These are phyloP conservation scores for Phanerochaete carnosa DNA, from an alignment of 768 basidiomycete species.

Conservation along the genomic window DNA sequence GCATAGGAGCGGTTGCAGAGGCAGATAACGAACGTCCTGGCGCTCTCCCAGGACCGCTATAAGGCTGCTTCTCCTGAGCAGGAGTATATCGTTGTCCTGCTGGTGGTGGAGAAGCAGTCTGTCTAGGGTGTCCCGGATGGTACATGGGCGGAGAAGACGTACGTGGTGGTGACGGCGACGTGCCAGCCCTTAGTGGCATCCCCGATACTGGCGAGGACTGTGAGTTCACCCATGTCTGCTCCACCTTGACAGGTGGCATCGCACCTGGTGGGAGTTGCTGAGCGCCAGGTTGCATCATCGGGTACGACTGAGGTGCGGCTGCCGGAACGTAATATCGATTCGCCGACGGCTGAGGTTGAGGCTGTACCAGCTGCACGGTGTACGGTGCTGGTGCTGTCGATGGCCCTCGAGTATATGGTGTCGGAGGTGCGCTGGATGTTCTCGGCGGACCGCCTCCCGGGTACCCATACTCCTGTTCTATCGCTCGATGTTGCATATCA, in stretches of 20 bases:
- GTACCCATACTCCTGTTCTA: conserved; percentile 80
- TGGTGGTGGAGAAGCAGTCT: conserved; percentile 35
- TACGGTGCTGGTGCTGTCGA: conserved; percentile 16
- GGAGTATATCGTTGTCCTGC: conserved; percentile 36
- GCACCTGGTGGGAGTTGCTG: conserved; percentile 57
- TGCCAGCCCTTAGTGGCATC: conserved; percentile 18
- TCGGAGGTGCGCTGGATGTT: conserved; percentile 6
- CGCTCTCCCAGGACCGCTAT: conserved; percentile 31
- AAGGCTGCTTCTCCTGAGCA: conserved; percentile 26
- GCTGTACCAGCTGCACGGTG: conserved; percentile 22
- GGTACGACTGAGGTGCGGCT: conserved; percentile 25
- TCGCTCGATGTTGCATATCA: conserved; percentile 89
- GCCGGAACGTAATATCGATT: conserved; percentile 28
- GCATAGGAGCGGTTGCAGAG: conserved; percentile 47
- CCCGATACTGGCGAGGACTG: conserved; percentile 17
- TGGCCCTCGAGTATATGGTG: background rate
- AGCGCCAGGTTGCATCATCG: conserved; percentile 24
- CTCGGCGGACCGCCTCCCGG: conserved; percentile 13
- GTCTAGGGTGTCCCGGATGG: conserved; percentile 8
- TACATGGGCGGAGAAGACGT: conserved; percentile 4
- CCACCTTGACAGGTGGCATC: conserved; percentile 50
- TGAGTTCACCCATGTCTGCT: conserved; percentile 26
- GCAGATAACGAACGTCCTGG: conserved; percentile 73
- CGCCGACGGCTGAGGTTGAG: conserved; percentile 32
- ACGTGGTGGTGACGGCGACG: conserved; percentile 34